Evolutionary conservation across 1,139 yeast species (phyloP).

Genomic region (Candida sp.): DNA sequence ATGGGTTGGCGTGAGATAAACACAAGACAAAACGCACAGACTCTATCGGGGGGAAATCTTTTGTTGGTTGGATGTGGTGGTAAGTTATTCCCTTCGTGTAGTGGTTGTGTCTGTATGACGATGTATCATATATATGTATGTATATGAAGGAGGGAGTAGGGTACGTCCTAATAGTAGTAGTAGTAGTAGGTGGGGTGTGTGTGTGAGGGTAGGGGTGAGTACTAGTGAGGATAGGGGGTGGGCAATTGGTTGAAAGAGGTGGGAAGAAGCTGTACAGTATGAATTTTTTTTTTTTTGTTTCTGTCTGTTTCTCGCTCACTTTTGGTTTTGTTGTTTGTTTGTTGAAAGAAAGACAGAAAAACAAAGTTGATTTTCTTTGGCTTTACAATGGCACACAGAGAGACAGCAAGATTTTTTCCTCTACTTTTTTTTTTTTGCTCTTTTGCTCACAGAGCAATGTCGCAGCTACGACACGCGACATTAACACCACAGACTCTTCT

Average conservation of each 20-base stretch:
- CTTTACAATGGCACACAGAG: too few relatives aligned
- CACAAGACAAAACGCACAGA: neutral
- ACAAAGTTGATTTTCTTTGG: constrained; percentile 41
- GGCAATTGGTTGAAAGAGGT: neutral
- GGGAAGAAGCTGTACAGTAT: neutral
- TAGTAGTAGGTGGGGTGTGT: too few relatives aligned
- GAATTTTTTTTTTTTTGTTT: neutral
- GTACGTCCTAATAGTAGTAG: neutral
- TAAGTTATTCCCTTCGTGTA: neutral
- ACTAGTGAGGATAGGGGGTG: too few relatives aligned
- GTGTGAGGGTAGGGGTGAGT: too few relatives aligned
- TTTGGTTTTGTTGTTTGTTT: too few relatives aligned
- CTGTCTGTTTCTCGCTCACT: neutral
- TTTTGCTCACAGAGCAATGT: too few relatives aligned
- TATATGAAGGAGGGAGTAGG: neutral
- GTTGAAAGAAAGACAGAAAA: too few relatives aligned
- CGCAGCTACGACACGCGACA: too few relatives aligned
- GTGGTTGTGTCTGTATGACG: neutral
- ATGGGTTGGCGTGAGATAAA: neutral
- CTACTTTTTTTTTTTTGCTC: too few relatives aligned
- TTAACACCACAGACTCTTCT: too few relatives aligned
- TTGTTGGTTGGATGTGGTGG: neutral
- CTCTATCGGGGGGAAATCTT: neutral
- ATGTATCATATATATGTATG: neutral
- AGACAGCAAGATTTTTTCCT: too few relatives aligned